Conservation (phyloP, 352 stramenopile species). For the Globisporangium orthogonon region DNA sequence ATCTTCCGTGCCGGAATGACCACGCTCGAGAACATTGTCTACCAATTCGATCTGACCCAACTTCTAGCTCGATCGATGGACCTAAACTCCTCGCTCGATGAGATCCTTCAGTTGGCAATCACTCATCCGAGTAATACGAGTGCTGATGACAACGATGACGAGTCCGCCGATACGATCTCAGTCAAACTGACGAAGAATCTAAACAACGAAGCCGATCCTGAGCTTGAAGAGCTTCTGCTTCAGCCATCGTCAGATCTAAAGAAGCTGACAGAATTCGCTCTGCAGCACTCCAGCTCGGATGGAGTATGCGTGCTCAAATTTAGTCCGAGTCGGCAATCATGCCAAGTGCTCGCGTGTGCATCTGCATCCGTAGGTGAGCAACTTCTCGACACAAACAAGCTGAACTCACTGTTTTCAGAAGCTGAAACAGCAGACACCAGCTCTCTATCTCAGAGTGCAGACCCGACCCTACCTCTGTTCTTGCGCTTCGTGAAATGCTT, state of each 20-base stretch:
- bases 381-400: constrained; percentile 1
- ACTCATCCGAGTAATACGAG: background rate
- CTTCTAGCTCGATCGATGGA: constrained; percentile 22
- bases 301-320: constrained; percentile 46
- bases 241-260: constrained; percentile 27
- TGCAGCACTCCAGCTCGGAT: constrained; percentile 18
- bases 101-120: constrained; percentile 30
- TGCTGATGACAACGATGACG: background rate
- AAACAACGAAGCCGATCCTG: constrained; percentile 18
- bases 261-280: constrained; percentile 23
- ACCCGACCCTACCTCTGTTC: constrained; percentile 17
- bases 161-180: constrained; percentile 8
- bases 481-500: constrained; percentile 33
- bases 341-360: constrained; percentile 21
- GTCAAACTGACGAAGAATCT: constrained; percentile 8
- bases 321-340: constrained; percentile 31
- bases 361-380: constrained; percentile 3
- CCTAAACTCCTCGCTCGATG: constrained; percentile 27
- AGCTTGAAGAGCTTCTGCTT: constrained; percentile 21
- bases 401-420: constrained; percentile 13
- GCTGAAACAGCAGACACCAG: background rate
- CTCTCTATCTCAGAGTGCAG: background rate
- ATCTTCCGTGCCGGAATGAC: constrained; percentile 46
- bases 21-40: constrained; percentile 62
- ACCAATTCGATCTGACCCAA: constrained; percentile 53